Evolutionary conservation across 495 filamentous ascomycete species (phyloP), one percentile per base, ranked within the genome.

Genomic region (Baudoinia panamericana): DNA sequence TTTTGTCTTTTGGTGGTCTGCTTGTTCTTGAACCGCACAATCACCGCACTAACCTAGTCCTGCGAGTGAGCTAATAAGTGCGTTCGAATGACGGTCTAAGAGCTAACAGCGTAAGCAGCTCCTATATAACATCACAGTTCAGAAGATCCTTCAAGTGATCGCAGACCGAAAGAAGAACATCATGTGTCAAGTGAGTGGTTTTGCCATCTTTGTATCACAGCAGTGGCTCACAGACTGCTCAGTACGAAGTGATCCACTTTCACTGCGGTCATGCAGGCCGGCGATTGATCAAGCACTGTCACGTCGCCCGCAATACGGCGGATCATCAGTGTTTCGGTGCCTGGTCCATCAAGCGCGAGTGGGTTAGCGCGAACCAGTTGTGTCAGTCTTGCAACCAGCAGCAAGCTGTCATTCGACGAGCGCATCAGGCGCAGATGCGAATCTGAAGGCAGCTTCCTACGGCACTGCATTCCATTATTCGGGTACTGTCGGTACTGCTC

Each of bases 291-390:
- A 71, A 70, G 18, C 67, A 79, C 56, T 84, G 80, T 60, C 78
- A 84, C 55, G 71, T 69, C 40, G 76, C 78, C 6, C 71, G 79
- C 20, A 78, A 76, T 56, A 71, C 81, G 51, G 70, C 72, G 2
- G 58, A 67, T 32, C 75, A 82, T 51, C 56, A 68, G 39, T 83
- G 79, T 51, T 69, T 66, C 45, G 63, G 72, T 5, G 73, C 55
- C 7, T 59, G 54, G 57, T 69, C 67, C 31, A 62, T 76, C 33
- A 72, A 72, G 37, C 58, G 72, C 13, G 63, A 64, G 26, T 76
- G 69, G 69, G 51, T 62, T 27, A 64, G 70, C 28, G 43, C 45
- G 19, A 55, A 55, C 13, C 58, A 60, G 13, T 43, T 62, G 7
- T 78, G 75, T 54, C 63, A 66, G 5, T 46, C 55, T 29, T 71